A percentile compares a stretch with the other conserved stretches of the same genome.
phyloP scores from a whole-genome alignment of 805 yeast species.

The Starmera pachycereana region DNA sequence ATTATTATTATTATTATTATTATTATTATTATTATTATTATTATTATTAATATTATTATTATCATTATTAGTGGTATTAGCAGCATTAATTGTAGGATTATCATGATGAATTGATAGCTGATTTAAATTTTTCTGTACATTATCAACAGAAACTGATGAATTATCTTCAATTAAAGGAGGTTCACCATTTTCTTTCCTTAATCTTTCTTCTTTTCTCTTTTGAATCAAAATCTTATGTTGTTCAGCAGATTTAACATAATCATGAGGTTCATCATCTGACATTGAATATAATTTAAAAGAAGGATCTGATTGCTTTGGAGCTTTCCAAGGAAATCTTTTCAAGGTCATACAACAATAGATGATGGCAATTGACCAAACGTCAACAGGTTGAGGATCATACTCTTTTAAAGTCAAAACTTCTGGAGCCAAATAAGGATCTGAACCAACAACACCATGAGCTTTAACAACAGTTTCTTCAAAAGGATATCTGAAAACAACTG shows the following conservation, averaged over 20 bases:
- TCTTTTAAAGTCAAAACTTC: slow-evolving; percentile 50
- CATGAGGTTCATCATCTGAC: slow-evolving; percentile 69
- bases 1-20: no score
- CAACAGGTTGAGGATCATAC: slow-evolving; percentile 72
- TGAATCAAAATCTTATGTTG: slow-evolving; percentile 56
- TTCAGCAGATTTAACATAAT: slow-evolving; percentile 60
- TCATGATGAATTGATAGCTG: background rate
- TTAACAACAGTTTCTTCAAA: slow-evolving; percentile 47
- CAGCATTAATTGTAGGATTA: no score
- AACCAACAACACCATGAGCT: slow-evolving; percentile 74
- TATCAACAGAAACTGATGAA: background rate
- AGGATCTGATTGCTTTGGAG: slow-evolving; percentile 59
- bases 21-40: no score
- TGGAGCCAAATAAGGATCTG: slow-evolving; percentile 82
- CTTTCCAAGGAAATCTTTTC: slow-evolving; percentile 83
- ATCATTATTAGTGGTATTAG: no score
- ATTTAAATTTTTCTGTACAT: background rate
- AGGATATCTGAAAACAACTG: slow-evolving; percentile 74
- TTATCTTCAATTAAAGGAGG: background rate
- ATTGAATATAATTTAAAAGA: slow-evolving; percentile 56
- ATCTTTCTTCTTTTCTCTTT: slow-evolving; percentile 44
- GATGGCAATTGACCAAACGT: slow-evolving; percentile 78
- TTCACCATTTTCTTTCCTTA: slow-evolving; percentile 12
- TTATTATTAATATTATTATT: no score
- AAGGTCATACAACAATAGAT: slow-evolving; percentile 82